Evolutionary conservation across 306 rosid genomes (phyloP).

Genomic region (Lathyrus aphaca): DNA sequence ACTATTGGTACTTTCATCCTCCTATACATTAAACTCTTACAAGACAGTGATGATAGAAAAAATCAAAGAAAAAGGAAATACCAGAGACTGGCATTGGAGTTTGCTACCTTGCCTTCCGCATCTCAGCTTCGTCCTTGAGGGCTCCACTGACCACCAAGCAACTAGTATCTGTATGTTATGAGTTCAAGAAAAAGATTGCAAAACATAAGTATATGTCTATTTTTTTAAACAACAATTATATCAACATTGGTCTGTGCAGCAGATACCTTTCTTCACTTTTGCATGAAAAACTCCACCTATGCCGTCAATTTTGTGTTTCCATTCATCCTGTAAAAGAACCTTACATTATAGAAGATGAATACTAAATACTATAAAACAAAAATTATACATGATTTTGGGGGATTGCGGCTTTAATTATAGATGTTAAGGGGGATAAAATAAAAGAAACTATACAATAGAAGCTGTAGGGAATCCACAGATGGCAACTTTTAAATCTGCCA

Average conservation of each 20-base stretch:
- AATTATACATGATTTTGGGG: slow-evolving; percentile 18
- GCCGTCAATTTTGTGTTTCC: slow-evolving; percentile 69
- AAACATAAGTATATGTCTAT: slow-evolving; percentile 12
- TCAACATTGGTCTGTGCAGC: slow-evolving; percentile 29
- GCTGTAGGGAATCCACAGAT: slow-evolving; percentile 66
- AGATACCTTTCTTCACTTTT: slow-evolving; percentile 83
- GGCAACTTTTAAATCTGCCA: slow-evolving; percentile 73
- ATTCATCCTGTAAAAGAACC: slow-evolving; percentile 66
- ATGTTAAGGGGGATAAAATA: slow-evolving; percentile 14
- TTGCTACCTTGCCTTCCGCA: slow-evolving; percentile 77
- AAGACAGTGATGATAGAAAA: slow-evolving; percentile 29
- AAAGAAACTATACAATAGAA: slow-evolving; percentile 58
- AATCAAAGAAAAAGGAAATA: slow-evolving; percentile 33
- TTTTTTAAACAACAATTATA: not conserved
- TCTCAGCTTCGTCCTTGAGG: slow-evolving; percentile 66
- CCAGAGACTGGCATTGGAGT: slow-evolving; percentile 33
- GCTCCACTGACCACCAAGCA: slow-evolving; percentile 84
- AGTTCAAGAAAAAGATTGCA: slow-evolving; percentile 33
- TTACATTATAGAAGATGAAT: slow-evolving; percentile 34
- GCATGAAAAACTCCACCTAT: slow-evolving; percentile 70
- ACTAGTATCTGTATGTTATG: slow-evolving; percentile 69
- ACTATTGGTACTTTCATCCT: slow-evolving; percentile 89
- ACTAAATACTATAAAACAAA: slow-evolving; percentile 35
- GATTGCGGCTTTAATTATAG: not conserved
- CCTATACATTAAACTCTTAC: slow-evolving; percentile 52